These are phyloP conservation scores for Septoria linicola DNA, from an alignment of 2,329 filamentous ascomycete genomes.

Conservation along the genomic window DNA sequence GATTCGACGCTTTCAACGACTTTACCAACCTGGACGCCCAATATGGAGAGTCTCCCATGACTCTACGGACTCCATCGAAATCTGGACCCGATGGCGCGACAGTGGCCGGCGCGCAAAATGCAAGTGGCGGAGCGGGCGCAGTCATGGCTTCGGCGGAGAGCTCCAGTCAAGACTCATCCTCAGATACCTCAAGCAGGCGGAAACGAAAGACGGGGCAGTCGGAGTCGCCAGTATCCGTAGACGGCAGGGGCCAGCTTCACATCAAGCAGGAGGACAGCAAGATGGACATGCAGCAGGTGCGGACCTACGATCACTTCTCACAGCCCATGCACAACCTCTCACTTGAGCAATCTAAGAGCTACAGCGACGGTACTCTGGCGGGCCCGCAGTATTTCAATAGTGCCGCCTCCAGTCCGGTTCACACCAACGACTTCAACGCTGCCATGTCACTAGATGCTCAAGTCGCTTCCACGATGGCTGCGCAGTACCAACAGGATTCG, in stretches of 20 bases:
- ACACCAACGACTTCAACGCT: conserved; percentile 32
- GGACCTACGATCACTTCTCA: conserved; percentile 33
- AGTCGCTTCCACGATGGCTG: conserved; percentile 22
- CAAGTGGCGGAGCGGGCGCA: conserved; percentile 15
- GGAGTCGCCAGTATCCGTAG: conserved; percentile 37
- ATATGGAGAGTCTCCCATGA: conserved; percentile 29
- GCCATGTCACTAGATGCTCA: conserved; percentile 34
- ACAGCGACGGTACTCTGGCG: conserved; percentile 41
- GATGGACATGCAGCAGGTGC: conserved; percentile 29
- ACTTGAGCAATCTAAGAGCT: conserved; percentile 32
- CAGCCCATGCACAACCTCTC: conserved; percentile 37
- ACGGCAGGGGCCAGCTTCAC: conserved; percentile 2
- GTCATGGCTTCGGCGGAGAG: conserved; percentile 39
- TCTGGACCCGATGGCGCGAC: conserved; percentile 25
- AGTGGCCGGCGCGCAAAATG: conserved; percentile 17
- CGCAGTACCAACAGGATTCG: conserved; percentile 32
- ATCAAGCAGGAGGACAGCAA: conserved; percentile 35
- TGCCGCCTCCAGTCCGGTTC: conserved; percentile 56
- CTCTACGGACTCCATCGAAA: conserved; percentile 35
- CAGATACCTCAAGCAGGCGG: conserved; percentile 42
- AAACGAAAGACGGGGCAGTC: conserved; percentile 43
- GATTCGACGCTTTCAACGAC: conserved; percentile 27
- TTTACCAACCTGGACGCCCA: conserved; percentile 35
- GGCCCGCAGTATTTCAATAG: conserved; percentile 60
- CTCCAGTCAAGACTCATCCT: conserved; percentile 45